A percentile compares a stretch with the other conserved stretches of the same genome.
Evolutionary conservation across 2,329 filamentous ascomycete genomes (phyloP).

Genomic region (Berkeleyomyces basicola): DNA sequence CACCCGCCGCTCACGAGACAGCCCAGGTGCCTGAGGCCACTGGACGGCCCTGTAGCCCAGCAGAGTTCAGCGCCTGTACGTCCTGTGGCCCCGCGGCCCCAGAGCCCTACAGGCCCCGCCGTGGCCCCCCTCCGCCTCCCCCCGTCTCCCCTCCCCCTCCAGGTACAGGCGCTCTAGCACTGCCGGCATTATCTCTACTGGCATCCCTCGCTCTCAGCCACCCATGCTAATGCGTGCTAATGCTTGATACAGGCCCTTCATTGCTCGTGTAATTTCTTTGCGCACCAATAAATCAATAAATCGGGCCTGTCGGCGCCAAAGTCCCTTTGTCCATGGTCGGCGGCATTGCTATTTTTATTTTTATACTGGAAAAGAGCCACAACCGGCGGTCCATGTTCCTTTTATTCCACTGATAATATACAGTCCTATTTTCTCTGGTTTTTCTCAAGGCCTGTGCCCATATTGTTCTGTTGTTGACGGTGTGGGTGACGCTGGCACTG

Average conservation of each 20-base stretch:
- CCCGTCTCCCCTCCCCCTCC: not conserved
- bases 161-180: not conserved
- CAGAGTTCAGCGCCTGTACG: too few relatives aligned
- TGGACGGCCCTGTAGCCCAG: not conserved
- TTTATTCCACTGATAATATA: not conserved
- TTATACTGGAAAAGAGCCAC: not conserved
- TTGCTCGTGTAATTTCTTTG: not conserved
- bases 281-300: not conserved
- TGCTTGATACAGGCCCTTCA: not conserved
- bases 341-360: not conserved
- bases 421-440: not conserved
- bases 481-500: too few relatives aligned
- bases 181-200: not conserved
- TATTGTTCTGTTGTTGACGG: too few relatives aligned
- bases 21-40: not conserved
- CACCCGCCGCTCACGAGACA: not conserved
- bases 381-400: not conserved
- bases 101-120: not conserved
- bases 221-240: not conserved
- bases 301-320: too few relatives aligned
- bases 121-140: not conserved
- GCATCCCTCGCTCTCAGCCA: not conserved
- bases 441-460: not conserved
- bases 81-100: not conserved
- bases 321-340: not conserved